These are phyloP conservation scores for Bisporella sp. DNA, from an alignment of 2,329 filamentous ascomycete genomes.

Conservation along the genomic window DNA sequence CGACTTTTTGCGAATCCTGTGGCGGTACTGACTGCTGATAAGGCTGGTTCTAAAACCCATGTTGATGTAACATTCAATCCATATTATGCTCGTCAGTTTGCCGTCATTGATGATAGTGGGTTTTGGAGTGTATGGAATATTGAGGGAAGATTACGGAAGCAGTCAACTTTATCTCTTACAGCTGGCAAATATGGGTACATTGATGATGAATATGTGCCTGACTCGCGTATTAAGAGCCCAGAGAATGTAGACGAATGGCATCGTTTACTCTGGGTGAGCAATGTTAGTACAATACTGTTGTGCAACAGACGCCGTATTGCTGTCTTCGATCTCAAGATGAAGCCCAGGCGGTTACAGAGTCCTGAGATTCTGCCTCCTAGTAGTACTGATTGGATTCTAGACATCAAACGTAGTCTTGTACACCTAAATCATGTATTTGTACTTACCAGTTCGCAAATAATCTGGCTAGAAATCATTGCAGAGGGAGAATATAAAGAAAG, in stretches of 20 bases:
- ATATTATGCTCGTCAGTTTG: slow-evolving; percentile 52
- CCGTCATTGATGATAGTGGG: slow-evolving; percentile 57
- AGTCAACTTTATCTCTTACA: slow-evolving; percentile 6
- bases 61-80: slow-evolving; percentile 61
- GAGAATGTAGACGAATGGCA: slow-evolving; percentile 36
- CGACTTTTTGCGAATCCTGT: slow-evolving; percentile 50
- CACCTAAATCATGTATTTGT: slow-evolving; percentile 47
- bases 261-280: slow-evolving; percentile 39
- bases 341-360: slow-evolving; percentile 13
- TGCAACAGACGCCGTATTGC: slow-evolving; percentile 32
- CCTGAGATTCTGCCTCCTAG: slow-evolving; percentile 12
- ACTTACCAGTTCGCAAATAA: slow-evolving; percentile 36
- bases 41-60: slow-evolving; percentile 49
- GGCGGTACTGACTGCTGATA: slow-evolving; percentile 40
- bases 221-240: slow-evolving; percentile 2
- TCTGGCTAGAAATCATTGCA: slow-evolving; percentile 24
- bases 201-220: slow-evolving; percentile 13
- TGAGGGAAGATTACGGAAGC: slow-evolving; percentile 15
- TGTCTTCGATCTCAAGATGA: slow-evolving; percentile 22
- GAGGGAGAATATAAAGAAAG: slow-evolving; percentile 10
- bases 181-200: slow-evolving; percentile 18
- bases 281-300: slow-evolving; percentile 37
- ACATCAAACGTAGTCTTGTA: slow-evolving; percentile 42
- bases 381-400: slow-evolving; percentile 45
- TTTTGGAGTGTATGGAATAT: slow-evolving; percentile 62